A percentile compares a stretch with the other conserved stretches of the same genome.
Conservation (phyloP, 2,329 filamentous ascomycete species). For the Penicillium psychrosexuale region DNA sequence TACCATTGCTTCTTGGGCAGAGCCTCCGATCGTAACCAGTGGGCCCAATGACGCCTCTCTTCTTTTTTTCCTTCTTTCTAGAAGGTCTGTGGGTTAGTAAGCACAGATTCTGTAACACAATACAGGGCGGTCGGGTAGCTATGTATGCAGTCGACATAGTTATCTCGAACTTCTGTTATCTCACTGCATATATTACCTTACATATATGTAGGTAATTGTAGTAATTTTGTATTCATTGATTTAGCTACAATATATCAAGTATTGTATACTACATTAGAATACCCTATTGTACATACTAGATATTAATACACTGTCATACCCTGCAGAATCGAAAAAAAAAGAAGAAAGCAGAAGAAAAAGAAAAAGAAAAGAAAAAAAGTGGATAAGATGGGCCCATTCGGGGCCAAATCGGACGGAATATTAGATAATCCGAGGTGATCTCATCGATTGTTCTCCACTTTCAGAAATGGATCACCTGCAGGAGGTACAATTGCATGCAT, state of each 20-base stretch:
- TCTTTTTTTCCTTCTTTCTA: constrained; percentile 24
- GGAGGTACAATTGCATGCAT: neutral
- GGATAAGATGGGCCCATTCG: neutral
- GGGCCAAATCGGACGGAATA: constrained; percentile 1
- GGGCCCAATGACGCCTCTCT: constrained; percentile 20
- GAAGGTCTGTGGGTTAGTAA: constrained; percentile 24
- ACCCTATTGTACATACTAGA: neutral
- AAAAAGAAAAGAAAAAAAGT: neutral
- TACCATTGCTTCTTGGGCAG: constrained; percentile 1
- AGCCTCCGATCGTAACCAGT: constrained; percentile 20
- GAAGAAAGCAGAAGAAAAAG: neutral
- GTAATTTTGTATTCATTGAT: too few relatives aligned
- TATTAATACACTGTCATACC: neutral
- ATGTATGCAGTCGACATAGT: too few relatives aligned
- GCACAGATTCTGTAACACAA: constrained; percentile 6
- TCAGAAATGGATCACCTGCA: neutral
- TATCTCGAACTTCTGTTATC: too few relatives aligned
- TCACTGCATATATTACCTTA: too few relatives aligned
- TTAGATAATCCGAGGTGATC: constrained; percentile 10
- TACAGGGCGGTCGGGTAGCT: neutral
- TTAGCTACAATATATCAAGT: too few relatives aligned
- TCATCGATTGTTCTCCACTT: constrained; percentile 10
- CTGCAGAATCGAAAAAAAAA: neutral
- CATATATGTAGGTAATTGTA: too few relatives aligned
- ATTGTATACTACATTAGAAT: neutral